phyloP scores from a whole-genome alignment of 108 stramenopile genomes.

The Nannochloropsis oceanica region DNA sequence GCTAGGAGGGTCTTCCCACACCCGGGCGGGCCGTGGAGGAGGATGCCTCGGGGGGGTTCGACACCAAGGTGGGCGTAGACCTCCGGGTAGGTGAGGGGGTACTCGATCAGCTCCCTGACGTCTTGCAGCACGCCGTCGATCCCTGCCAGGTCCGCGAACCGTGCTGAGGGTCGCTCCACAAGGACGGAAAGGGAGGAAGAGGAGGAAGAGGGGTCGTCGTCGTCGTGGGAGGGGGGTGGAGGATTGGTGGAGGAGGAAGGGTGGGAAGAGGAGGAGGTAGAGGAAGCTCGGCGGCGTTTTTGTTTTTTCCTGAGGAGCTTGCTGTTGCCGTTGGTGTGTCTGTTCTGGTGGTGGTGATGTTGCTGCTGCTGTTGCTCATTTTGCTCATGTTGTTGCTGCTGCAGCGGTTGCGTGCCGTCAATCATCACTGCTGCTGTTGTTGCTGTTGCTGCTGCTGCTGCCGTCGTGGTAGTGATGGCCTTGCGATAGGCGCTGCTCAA shows the following conservation, averaged over 20 bases:
- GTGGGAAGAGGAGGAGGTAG: neutral
- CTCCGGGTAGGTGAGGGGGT: conserved; percentile 87
- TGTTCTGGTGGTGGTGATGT: neutral
- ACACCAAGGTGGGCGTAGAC: conserved; percentile 86
- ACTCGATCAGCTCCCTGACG: conserved; percentile 44
- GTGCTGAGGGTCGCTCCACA: neutral
- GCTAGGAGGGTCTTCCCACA: conserved; percentile 92
- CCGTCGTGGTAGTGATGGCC: neutral
- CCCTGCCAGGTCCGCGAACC: conserved; percentile 25
- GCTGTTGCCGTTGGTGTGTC: neutral
- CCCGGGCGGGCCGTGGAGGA: conserved; percentile 92
- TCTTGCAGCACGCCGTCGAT: conserved; percentile 25
- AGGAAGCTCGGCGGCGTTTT: neutral
- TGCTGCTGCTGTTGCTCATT: neutral
- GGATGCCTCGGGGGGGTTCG: conserved; percentile 91
- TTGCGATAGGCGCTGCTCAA: neutral
- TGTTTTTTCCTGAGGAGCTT: neutral
- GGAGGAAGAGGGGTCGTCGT: neutral
- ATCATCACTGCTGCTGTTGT: neutral
- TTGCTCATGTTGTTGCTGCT: neutral
- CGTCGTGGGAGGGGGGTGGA: neutral
- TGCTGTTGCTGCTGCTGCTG: neutral
- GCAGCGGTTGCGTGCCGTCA: neutral
- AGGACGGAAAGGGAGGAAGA: neutral
- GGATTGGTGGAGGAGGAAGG: neutral